phyloP scores from a whole-genome alignment of 495 filamentous ascomycete species.

The Pseudoneurospora amorphoporcata region DNA sequence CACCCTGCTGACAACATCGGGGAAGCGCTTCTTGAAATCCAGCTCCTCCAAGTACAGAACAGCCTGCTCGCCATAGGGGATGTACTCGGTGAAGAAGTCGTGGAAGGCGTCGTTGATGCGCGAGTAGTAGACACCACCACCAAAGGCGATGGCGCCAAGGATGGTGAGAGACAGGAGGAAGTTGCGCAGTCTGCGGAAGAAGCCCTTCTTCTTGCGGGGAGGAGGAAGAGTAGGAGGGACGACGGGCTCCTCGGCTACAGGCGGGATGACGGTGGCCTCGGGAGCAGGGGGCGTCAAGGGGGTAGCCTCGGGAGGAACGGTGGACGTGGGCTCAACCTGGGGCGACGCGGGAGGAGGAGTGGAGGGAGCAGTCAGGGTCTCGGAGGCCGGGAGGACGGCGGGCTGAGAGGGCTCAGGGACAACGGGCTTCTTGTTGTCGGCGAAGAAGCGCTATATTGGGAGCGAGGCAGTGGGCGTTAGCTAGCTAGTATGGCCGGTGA shows the following conservation, averaged over 20 bases:
- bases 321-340: constrained; percentile 33
- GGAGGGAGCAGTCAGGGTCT: constrained; percentile 41
- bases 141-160: constrained; percentile 67
- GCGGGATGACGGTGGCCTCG: constrained; percentile 39
- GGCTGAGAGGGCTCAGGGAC: constrained; percentile 36
- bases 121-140: constrained; percentile 81
- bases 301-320: constrained; percentile 50
- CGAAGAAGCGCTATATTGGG: constrained; percentile 43
- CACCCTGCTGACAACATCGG: constrained; percentile 48
- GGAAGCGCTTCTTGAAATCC: constrained; percentile 87
- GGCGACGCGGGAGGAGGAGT: constrained; percentile 33
- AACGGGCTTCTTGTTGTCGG: constrained; percentile 43
- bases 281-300: constrained; percentile 45
- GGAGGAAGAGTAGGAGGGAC: constrained; percentile 37
- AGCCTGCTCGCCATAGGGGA: constrained; percentile 88
- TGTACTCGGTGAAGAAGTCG: constrained; percentile 97
- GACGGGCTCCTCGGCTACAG: constrained; percentile 14
- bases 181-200: constrained; percentile 55
- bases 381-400: constrained; percentile 46
- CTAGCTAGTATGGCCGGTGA: constrained; percentile 3
- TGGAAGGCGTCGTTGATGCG: constrained; percentile 95
- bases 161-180: constrained; percentile 64
- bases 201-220: constrained; percentile 55
- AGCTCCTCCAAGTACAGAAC: constrained; percentile 97
- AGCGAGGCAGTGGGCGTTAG: constrained; percentile 1